Evolutionary conservation across 441 rosid species (phyloP).

Genomic region (Viola pubescens): DNA sequence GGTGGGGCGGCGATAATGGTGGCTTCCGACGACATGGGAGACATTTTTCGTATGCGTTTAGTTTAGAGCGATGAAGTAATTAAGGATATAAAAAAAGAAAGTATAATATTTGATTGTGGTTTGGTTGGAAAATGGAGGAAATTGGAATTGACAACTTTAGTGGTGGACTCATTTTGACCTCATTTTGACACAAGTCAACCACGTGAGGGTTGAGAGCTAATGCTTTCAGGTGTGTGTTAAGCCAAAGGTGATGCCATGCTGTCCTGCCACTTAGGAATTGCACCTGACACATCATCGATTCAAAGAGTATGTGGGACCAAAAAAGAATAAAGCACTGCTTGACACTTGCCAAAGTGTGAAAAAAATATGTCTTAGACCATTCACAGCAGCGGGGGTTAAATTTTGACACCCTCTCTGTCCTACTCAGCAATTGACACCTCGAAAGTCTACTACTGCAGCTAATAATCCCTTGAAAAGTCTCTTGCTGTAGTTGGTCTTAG

Average conservation of each 20-base stretch:
- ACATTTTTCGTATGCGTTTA: conserved; percentile 13
- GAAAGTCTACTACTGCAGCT: no score
- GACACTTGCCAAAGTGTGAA: no score
- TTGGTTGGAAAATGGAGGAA: neutral
- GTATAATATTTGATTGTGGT: neutral
- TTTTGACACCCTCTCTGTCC: no score
- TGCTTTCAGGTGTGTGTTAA: conserved; percentile 7
- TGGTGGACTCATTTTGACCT: conserved; percentile 7
- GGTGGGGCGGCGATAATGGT: neutral
- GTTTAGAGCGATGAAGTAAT: neutral
- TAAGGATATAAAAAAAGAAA: neutral
- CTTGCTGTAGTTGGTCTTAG: no score
- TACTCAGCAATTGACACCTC: no score
- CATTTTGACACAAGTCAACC: conserved; percentile 16
- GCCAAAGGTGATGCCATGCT: neutral
- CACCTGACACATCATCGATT: no score
- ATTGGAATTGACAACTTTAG: neutral
- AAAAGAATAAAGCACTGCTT: no score
- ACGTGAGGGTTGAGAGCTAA: conserved; percentile 23
- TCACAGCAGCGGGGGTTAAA: no score
- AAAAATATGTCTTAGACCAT: no score
- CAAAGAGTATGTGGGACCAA: no score
- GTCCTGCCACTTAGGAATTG: no score
- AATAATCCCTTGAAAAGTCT: no score
- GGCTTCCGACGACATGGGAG: conserved; percentile 16